These are phyloP conservation scores for Pythium guiyangense DNA, from an alignment of 352 stramenopile species.

Conservation along the genomic window DNA sequence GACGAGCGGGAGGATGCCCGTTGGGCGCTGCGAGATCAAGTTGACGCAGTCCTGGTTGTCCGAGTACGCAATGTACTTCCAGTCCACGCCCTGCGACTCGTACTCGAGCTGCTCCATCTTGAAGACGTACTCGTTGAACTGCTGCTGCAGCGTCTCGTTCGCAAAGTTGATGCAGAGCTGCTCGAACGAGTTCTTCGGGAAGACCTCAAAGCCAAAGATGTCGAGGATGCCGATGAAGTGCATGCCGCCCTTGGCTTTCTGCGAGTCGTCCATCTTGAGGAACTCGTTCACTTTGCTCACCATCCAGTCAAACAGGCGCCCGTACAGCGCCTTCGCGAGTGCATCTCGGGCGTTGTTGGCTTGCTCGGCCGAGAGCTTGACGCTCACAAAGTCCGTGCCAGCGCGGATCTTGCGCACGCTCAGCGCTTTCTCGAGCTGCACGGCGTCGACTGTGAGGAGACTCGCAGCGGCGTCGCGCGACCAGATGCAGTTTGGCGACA, in stretches of 20 bases:
- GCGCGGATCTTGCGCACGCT: conserved; percentile 79
- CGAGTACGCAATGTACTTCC: conserved; percentile 80
- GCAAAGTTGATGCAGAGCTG: conserved; percentile 90
- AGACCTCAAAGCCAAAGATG: conserved; percentile 93
- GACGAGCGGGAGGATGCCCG: conserved; percentile 74
- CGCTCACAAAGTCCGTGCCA: conserved; percentile 79
- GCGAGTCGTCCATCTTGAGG: conserved; percentile 71
- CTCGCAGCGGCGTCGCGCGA: conserved; percentile 63
- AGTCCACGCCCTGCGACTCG: conserved; percentile 74
- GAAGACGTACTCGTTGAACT: conserved; percentile 89
- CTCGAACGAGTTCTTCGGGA: conserved; percentile 88
- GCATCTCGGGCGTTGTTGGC: conserved; percentile 81
- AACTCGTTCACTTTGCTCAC: conserved; percentile 85
- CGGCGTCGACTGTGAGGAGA: conserved; percentile 67
- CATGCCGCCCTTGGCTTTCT: conserved; percentile 47
- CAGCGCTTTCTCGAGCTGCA: conserved; percentile 66
- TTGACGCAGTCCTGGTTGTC: conserved; percentile 90
- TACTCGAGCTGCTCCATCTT: conserved; percentile 86
- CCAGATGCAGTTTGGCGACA: conserved; percentile 59
- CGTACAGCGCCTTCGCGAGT: conserved; percentile 84
- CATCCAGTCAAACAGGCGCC: conserved; percentile 90
- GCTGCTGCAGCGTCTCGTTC: conserved; percentile 86
- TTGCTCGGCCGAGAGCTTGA: conserved; percentile 78
- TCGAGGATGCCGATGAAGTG: conserved; percentile 90
- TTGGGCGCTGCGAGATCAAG: conserved; percentile 86